A percentile compares a stretch with the other conserved stretches of the same genome.
phyloP scores from a whole-genome alignment of 78 protist species.

The Pelomyxa schiedti region DNA sequence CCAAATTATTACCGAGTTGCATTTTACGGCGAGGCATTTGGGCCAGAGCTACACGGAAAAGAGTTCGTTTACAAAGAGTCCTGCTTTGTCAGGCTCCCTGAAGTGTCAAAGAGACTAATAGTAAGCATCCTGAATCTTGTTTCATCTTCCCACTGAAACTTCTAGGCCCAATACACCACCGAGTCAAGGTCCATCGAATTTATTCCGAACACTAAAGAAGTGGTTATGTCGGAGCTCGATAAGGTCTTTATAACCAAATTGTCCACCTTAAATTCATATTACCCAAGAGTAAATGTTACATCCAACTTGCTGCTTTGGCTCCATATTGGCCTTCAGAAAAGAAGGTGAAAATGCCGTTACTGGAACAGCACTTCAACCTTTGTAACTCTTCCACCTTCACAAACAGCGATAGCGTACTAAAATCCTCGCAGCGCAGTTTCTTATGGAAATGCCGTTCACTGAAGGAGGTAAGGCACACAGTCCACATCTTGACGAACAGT shows the following conservation, averaged over 20 bases:
- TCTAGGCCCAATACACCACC: background rate
- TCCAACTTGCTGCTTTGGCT: background rate
- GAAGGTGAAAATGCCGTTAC: background rate
- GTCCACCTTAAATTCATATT: too few species aligned
- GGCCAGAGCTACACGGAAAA: background rate
- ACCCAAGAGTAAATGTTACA: background rate
- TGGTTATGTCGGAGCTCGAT: background rate
- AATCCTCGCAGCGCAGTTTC: background rate
- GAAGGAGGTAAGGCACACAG: background rate
- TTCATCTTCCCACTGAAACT: background rate
- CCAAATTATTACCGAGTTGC: slow-evolving; percentile 1
- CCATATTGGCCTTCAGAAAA: background rate
- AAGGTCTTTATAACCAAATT: too few species aligned
- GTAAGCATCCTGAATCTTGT: background rate
- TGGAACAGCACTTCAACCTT: background rate
- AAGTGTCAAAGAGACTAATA: background rate
- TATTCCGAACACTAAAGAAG: background rate
- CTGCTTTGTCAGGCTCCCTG: background rate
- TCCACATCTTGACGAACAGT: background rate
- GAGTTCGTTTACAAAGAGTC: slow-evolving; percentile 4
- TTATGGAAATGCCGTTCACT: background rate
- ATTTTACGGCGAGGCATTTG: background rate
- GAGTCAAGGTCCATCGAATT: background rate
- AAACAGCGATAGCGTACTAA: background rate
- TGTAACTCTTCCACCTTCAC: background rate